phyloP scores from a whole-genome alignment of 441 rosid genomes.

The Dalechampia spathulata region DNA sequence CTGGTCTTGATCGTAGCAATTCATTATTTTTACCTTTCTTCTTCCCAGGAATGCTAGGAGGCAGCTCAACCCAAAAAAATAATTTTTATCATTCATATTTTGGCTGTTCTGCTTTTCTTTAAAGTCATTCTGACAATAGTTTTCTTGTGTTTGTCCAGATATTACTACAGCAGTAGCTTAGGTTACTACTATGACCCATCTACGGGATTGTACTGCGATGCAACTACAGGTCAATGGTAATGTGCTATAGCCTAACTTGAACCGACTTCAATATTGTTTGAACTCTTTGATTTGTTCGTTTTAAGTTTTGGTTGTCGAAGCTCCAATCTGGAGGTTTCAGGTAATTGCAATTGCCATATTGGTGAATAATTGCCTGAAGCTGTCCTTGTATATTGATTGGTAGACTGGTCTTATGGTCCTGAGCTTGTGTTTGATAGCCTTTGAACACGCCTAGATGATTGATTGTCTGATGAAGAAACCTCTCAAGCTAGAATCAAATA shows the following conservation, averaged over 20 bases:
- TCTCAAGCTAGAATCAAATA: not conserved
- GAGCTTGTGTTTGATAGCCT: not conserved
- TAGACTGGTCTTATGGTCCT: not conserved
- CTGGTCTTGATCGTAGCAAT: not conserved
- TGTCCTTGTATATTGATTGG: no score
- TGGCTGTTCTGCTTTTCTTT: not conserved
- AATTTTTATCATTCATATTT: not conserved
- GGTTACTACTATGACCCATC: slow-evolving; percentile 89
- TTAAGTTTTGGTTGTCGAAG: not conserved
- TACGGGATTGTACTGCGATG: slow-evolving; percentile 73
- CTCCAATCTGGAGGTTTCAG: no score
- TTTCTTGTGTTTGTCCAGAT: slow-evolving; percentile 35
- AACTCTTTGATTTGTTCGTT: not conserved
- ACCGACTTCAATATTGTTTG: no score
- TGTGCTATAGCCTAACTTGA: slow-evolving; percentile 2
- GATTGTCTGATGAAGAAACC: not conserved
- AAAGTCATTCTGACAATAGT: not conserved
- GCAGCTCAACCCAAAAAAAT: not conserved
- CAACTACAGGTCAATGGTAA: slow-evolving; percentile 86
- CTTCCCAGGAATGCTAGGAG: not conserved
- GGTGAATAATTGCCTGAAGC: not conserved
- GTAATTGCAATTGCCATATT: no score
- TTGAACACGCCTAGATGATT: not conserved
- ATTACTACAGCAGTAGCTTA: slow-evolving; percentile 83
- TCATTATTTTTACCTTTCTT: not conserved